These are phyloP conservation scores for Lactarius hatsudake DNA, from an alignment of 768 basidiomycete genomes.

Conservation along the genomic window DNA sequence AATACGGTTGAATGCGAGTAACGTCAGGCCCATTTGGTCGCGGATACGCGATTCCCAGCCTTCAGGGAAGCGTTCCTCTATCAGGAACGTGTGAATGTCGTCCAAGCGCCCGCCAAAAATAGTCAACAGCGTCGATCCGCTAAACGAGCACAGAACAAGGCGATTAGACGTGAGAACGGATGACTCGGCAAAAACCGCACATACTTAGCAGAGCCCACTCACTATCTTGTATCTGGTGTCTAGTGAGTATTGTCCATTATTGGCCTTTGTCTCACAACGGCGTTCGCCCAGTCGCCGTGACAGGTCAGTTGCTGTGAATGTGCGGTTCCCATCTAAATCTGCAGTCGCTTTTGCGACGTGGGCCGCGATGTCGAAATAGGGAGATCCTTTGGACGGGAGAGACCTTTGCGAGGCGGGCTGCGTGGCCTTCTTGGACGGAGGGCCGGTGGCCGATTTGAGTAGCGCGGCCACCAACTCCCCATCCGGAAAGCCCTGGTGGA, in stretches of 20 bases:
- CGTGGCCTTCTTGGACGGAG: slow-evolving; percentile 33
- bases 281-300: slow-evolving; percentile 57
- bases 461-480: slow-evolving; percentile 52
- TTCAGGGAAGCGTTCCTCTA: slow-evolving; percentile 66
- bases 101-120: slow-evolving; percentile 65
- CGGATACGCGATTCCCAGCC: slow-evolving; percentile 66
- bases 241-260: slow-evolving; percentile 58
- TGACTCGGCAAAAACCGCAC: slow-evolving; percentile 29
- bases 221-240: slow-evolving; percentile 54
- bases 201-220: slow-evolving; percentile 66
- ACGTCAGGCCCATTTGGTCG: slow-evolving; percentile 55
- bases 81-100: slow-evolving; percentile 52
- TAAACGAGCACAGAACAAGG: slow-evolving; percentile 30
- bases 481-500: slow-evolving; percentile 55
- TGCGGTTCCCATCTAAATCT: slow-evolving; percentile 25
- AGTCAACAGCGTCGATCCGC: slow-evolving; percentile 59
- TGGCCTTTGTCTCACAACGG: slow-evolving; percentile 50
- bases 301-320: slow-evolving; percentile 57
- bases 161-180: background rate
- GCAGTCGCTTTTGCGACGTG: slow-evolving; percentile 6
- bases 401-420: background rate
- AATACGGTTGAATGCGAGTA: slow-evolving; percentile 50
- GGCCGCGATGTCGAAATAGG: slow-evolving; percentile 12
- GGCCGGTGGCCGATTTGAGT: slow-evolving; percentile 56
- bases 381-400: slow-evolving; percentile 9